A percentile compares a stretch with the other conserved stretches of the same genome.
These are phyloP conservation scores for Xylaria venustula DNA, from an alignment of 495 filamentous ascomycete species.

Conservation along the genomic window DNA sequence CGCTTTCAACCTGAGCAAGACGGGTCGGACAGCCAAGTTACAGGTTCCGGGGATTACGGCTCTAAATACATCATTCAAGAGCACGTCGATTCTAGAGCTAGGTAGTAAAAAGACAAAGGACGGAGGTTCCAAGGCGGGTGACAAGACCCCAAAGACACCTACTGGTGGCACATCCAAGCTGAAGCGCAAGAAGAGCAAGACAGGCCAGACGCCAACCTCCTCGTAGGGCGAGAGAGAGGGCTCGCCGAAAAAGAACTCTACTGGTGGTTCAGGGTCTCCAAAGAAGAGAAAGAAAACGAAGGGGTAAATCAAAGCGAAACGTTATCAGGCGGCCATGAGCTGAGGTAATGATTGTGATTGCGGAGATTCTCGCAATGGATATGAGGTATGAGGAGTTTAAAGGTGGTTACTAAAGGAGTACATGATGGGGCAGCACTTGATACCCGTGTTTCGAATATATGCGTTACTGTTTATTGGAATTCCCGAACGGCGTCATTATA, in stretches of 20 bases:
- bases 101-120: conserved; percentile 37
- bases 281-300: background rate
- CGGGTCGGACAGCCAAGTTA: conserved; percentile 48
- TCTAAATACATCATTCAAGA: conserved; percentile 40
- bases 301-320: background rate
- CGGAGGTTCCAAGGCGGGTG: conserved; percentile 22
- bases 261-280: background rate
- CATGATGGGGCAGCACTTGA: conserved; percentile 7
- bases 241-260: background rate
- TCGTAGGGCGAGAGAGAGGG: conserved; percentile 14
- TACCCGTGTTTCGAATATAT: conserved; percentile 7
- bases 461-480: background rate
- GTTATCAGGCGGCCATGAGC: background rate
- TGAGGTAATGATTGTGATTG: background rate
- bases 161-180: conserved; percentile 38
- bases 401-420: no score
- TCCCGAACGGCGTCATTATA: background rate
- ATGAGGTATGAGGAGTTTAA: no score
- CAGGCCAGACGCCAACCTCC: conserved; percentile 30
- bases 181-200: conserved; percentile 61
- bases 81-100: conserved; percentile 19
- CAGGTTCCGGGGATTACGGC: conserved; percentile 23
- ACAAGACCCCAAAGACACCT: conserved; percentile 53
- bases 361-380: no score
- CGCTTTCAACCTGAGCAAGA: conserved; percentile 72